A percentile compares a stretch with the other conserved stretches of the same genome.
phyloP scores from a whole-genome alignment of 768 basidiomycete species.

The Calocera viscosa region DNA sequence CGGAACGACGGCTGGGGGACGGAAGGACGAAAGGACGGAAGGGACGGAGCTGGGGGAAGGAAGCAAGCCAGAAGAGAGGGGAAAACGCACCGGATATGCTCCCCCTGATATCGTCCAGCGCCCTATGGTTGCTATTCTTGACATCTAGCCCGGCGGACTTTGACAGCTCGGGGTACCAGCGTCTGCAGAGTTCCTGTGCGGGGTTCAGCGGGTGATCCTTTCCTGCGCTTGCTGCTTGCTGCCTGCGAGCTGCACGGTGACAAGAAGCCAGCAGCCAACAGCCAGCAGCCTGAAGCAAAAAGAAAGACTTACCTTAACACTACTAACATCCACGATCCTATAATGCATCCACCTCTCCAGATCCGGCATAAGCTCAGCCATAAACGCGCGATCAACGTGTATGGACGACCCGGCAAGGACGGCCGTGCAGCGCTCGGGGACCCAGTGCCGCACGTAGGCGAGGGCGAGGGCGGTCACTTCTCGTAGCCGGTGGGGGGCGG shows the following conservation, averaged over 20 bases:
- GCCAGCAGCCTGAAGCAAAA: not conserved
- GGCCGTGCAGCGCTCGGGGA: constrained; percentile 49
- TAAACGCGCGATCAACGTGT: constrained; percentile 63
- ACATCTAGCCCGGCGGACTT: not conserved
- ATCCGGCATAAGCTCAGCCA: constrained; percentile 67
- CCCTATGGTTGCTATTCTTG: constrained; percentile 15
- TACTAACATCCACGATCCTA: constrained; percentile 24
- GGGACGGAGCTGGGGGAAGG: too few species aligned
- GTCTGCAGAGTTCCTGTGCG: constrained; percentile 24
- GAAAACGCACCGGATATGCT: constrained; percentile 19
- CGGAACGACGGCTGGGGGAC: too few species aligned
- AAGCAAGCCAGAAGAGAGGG: not conserved
- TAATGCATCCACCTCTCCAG: constrained; percentile 46
- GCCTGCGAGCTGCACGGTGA: too few species aligned
- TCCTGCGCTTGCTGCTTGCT: too few species aligned
- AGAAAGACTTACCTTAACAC: not conserved
- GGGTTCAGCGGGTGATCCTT: too few species aligned
- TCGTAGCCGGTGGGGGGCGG: constrained; percentile 50
- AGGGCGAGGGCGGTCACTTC: constrained; percentile 51
- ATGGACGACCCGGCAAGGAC: constrained; percentile 83
- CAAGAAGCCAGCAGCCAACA: not conserved
- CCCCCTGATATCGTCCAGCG: constrained; percentile 25
- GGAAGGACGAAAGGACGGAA: too few species aligned
- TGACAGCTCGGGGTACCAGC: constrained; percentile 22
- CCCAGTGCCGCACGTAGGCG: constrained; percentile 72